These are phyloP conservation scores for Mycena sanguinolenta DNA, from an alignment of 768 basidiomycete species.

Conservation along the genomic window DNA sequence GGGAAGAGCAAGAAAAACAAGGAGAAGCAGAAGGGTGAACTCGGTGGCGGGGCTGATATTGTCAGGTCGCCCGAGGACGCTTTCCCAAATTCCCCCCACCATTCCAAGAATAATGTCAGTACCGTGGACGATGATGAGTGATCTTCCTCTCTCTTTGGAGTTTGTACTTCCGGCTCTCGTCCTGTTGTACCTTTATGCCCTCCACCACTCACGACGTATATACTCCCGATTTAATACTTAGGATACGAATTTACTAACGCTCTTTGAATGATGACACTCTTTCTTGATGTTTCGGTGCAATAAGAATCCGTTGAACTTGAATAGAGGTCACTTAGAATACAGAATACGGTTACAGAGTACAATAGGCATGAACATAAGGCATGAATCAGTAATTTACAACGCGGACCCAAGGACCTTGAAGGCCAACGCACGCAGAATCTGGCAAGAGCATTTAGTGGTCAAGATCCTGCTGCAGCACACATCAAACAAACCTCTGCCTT, in stretches of 20 bases:
- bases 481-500: conserved; percentile 82
- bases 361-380: too few relatives aligned
- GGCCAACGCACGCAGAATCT: conserved; percentile 36
- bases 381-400: conserved; percentile 11
- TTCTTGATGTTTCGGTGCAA: conserved; percentile 5
- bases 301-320: too few relatives aligned
- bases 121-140: conserved; percentile 29
- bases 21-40: conserved; percentile 32
- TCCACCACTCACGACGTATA: background rate
- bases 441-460: background rate
- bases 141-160: conserved; percentile 4
- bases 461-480: background rate
- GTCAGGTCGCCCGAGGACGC: conserved; percentile 34
- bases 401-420: conserved; percentile 36
- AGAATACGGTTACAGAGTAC: conserved; percentile 22
- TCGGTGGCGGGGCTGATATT: conserved; percentile 34
- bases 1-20: conserved; percentile 39
- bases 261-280: conserved; percentile 32
- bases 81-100: conserved; percentile 38
- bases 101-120: conserved; percentile 29
- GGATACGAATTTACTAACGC: conserved; percentile 23
- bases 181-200: conserved; percentile 1
- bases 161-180: background rate
- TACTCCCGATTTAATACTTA: conserved; percentile 8
- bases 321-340: background rate